phyloP scores from a whole-genome alignment of 2,329 filamentous ascomycete species.

The Fusarium napiforme region DNA sequence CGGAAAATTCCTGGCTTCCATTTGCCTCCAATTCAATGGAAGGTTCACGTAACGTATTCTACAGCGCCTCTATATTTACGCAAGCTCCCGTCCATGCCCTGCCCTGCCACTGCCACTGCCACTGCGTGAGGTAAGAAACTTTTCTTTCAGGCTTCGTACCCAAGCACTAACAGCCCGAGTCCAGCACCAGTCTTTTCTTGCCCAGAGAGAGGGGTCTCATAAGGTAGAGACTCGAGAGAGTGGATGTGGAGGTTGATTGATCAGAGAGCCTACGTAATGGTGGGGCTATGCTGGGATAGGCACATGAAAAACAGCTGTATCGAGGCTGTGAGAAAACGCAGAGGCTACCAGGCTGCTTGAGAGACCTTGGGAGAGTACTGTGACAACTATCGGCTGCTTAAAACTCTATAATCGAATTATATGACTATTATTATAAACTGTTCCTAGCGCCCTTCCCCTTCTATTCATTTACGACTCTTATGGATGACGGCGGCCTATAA shows the following conservation, averaged over 20 bases:
- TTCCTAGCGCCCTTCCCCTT: no score
- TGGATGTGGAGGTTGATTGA: neutral
- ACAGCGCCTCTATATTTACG: neutral
- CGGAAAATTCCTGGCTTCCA: slow-evolving; percentile 33
- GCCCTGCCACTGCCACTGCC: neutral
- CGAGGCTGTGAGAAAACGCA: neutral
- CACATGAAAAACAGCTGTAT: neutral
- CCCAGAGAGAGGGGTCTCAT: slow-evolving; percentile 20
- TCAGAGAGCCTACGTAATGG: slow-evolving; percentile 50
- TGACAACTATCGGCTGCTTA: neutral
- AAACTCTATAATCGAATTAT: neutral
- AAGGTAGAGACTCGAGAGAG: neutral
- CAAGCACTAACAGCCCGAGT: neutral
- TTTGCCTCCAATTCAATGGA: neutral
- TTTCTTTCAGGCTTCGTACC: slow-evolving; percentile 14
- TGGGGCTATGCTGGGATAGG: slow-evolving; percentile 46
- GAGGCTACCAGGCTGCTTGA: neutral
- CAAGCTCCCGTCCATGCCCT: neutral
- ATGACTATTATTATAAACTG: neutral
- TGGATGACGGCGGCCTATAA: no score
- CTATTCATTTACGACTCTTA: neutral
- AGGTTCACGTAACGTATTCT: neutral
- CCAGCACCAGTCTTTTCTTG: neutral
- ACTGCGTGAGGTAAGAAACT: slow-evolving; percentile 4
- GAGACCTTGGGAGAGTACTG: neutral